phyloP scores from a whole-genome alignment of 2,329 filamentous ascomycete species.

The Beauveria varroae region DNA sequence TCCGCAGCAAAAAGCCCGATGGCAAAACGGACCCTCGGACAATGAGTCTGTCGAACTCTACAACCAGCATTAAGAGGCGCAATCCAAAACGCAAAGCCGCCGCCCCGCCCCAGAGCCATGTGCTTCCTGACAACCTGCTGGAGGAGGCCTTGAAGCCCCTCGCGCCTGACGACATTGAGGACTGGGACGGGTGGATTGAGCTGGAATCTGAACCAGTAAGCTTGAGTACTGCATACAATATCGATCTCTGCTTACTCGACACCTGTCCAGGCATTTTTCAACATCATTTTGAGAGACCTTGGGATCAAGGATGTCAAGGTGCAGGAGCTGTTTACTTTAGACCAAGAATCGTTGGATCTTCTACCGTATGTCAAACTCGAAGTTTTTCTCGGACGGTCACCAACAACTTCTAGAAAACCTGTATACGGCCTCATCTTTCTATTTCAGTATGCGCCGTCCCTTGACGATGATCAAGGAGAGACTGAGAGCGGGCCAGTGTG shows the following conservation, averaged over 20 bases:
- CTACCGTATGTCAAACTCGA: slow-evolving; percentile 46
- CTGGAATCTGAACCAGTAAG: slow-evolving; percentile 83
- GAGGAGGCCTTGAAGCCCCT: slow-evolving; percentile 40
- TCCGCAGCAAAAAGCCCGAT: background rate
- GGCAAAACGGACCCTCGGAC: background rate
- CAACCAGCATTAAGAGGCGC: slow-evolving; percentile 22
- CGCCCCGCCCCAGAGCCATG: slow-evolving; percentile 20
- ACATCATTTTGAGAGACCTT: slow-evolving; percentile 71
- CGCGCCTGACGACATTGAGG: slow-evolving; percentile 43
- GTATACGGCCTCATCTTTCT: slow-evolving; percentile 85
- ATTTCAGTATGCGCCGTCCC: slow-evolving; percentile 58
- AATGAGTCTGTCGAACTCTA: slow-evolving; percentile 1
- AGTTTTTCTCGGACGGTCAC: background rate
- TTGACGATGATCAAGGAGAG: slow-evolving; percentile 46
- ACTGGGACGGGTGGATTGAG: slow-evolving; percentile 71
- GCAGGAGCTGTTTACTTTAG: slow-evolving; percentile 68
- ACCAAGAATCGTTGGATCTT: slow-evolving; percentile 54
- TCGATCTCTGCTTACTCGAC: slow-evolving; percentile 12
- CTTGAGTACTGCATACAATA: background rate
- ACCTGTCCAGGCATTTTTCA: slow-evolving; percentile 64
- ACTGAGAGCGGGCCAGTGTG: slow-evolving; percentile 58
- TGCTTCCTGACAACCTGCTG: slow-evolving; percentile 34
- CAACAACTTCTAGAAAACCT: slow-evolving; percentile 48
- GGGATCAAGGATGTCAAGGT: slow-evolving; percentile 68
- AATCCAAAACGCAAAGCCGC: slow-evolving; percentile 39